Percentiles rank a stretch among this genome's conserved stretches.
These are phyloP conservation scores for Malus asiatica DNA, from an alignment of 306 rosid genomes.

Conservation along the genomic window DNA sequence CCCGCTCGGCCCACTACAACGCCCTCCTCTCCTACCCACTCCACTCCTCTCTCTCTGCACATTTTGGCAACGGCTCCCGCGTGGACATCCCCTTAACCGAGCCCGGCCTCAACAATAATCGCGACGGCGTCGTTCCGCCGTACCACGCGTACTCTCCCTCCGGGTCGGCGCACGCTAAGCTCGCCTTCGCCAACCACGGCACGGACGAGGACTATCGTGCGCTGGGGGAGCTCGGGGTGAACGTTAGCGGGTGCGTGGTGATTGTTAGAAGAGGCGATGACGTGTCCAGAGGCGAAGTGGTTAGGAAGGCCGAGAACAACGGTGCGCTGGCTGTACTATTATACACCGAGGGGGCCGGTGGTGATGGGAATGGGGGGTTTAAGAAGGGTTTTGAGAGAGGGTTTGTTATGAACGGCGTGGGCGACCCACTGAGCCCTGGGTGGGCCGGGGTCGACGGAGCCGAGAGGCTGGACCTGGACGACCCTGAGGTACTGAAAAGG, in stretches of 20 bases:
- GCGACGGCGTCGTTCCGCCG: constrained; percentile 37
- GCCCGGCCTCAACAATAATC: neutral
- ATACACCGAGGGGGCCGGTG: constrained; percentile 31
- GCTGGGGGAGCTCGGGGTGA: constrained; percentile 39
- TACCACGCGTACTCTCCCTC: constrained; percentile 97
- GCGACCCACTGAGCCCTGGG: constrained; percentile 94
- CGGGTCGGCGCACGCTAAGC: constrained; percentile 45
- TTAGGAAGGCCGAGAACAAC: constrained; percentile 57
- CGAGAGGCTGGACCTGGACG: constrained; percentile 50
- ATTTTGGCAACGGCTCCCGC: constrained; percentile 37
- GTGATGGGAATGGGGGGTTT: constrained; percentile 12
- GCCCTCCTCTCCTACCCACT: constrained; percentile 70
- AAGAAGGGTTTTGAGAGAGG: constrained; percentile 85
- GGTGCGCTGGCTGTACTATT: constrained; percentile 71
- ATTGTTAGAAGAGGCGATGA: constrained; percentile 50
- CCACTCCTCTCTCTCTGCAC: constrained; percentile 50
- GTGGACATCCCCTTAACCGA: constrained; percentile 30
- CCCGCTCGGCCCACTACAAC: constrained; percentile 42
- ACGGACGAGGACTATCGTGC: constrained; percentile 54
- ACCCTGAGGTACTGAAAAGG: constrained; percentile 57
- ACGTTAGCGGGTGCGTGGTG: constrained; percentile 65
- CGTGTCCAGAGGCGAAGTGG: constrained; percentile 48
- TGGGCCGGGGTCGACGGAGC: constrained; percentile 78
- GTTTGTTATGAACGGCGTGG: constrained; percentile 70
- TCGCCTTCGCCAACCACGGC: constrained; percentile 72